Base-by-base conservation (phyloP, 768 basidiomycete species). In the Myochromella boudieri region DNA sequence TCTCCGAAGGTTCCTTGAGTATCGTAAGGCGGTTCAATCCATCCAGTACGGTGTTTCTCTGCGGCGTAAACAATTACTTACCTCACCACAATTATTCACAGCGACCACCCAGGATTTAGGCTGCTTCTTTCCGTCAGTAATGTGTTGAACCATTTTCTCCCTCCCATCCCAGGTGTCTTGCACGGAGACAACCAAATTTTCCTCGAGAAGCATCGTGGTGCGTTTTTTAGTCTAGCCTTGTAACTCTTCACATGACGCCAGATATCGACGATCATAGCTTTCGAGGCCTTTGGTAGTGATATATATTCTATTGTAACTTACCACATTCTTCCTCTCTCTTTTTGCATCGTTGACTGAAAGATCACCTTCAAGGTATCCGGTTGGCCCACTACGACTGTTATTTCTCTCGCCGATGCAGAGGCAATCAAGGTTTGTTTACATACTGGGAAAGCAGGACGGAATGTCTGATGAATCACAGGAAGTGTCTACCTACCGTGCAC, bases 381-480 rank as follows among this genome's bases (percentile, higher is more conserved):
- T 21, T 60, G 58, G 45, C 68, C 68, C 0, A 46, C 56, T 14
- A 38, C 48, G 11, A 55, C 59, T 1, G 49, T 54, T 3, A 49
- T 72, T 6, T 29, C 58, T 12, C 39, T 75, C 8, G 71, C 73
- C 12, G 73, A 75, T 53, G 67, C 69, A 12, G 60, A 58, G 11
- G 66, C 67, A 12, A 68, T 75, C 40, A 75, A 75, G 60, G 75
- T 70, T n/a, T n/a, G 12, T 14, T 22, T 18, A 17, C n/a, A 28
- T 37, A 18, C 14, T 34, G 4, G 18, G n/a, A 37, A 38, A 44
- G 14, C 2, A 29, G 21, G 29, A 28, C 22, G n/a, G n/a, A n/a
- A n/a, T n/a, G n/a, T n/a, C n/a, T n/a, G n/a, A n/a, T n/a, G n/a
- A 9, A 20, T 46, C 9, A 10, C 52, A 83, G 81, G 80, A 82